phyloP scores from a whole-genome alignment of 2,329 filamentous ascomycete species.

The Orbilia javanica region DNA sequence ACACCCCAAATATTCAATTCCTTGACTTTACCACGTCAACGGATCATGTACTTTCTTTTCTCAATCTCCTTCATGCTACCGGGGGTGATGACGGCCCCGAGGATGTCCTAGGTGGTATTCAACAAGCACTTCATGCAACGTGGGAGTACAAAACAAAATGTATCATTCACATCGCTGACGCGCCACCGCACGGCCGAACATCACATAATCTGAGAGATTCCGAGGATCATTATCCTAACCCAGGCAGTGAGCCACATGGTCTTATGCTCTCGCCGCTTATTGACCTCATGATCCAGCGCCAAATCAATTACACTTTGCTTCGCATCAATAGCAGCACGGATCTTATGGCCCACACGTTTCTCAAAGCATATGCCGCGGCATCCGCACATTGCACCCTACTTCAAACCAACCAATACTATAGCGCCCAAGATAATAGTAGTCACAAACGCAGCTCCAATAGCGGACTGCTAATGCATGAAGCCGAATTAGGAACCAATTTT shows the following conservation, averaged over 20 bases:
- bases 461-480: constrained; percentile 62
- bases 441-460: constrained; percentile 11
- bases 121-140: constrained; percentile 63
- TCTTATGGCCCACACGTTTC: constrained; percentile 62
- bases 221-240: constrained; percentile 60
- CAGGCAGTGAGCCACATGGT: constrained; percentile 63
- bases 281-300: constrained; percentile 59
- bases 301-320: constrained; percentile 64
- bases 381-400: constrained; percentile 61
- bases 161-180: constrained; percentile 64
- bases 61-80: constrained; percentile 60
- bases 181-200: constrained; percentile 63
- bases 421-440: background rate
- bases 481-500: constrained; percentile 61
- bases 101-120: constrained; percentile 65
- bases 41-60: constrained; percentile 61
- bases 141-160: constrained; percentile 64
- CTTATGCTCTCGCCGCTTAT: constrained; percentile 62
- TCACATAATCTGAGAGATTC: constrained; percentile 59
- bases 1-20: constrained; percentile 61
- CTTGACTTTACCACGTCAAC: constrained; percentile 63
- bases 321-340: constrained; percentile 63
- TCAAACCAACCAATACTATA: constrained; percentile 61
- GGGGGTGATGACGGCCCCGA: constrained; percentile 64
- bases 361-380: constrained; percentile 60